Evolutionary conservation across 164 flowering plant species (phyloP), one percentile per base, ranked within the genome.

Genomic region (Annona cherimola): DNA sequence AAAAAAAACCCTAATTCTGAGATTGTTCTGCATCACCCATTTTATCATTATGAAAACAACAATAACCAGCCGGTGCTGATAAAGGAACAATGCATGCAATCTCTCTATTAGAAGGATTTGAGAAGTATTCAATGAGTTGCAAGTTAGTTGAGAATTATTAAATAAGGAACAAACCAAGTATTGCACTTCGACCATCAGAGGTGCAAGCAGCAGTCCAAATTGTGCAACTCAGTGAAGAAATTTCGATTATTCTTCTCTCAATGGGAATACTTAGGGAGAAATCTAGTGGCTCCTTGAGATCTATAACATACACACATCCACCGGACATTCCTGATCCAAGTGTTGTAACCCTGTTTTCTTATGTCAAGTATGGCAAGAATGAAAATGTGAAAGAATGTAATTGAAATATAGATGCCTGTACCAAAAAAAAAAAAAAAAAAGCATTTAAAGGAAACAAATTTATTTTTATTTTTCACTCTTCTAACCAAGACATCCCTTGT

Each of bases 151-250:
- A 60, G 76, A 63, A 46, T 43, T 8, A 60, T 20, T 26, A 55
- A 35, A 0, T 35, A 59, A 26, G 69, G 42, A 76, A 80, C 89
- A 82, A 85, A 75, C 98, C 98, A 71, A 92, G 76, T 12, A 83
- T 85, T 44, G 91, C 93, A 74, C 65, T 82, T 69, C 71, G 73
- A 20, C 83, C 80, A 78, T 79, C 74, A 68, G 71, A 63, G 70
- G 80, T 74, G 81, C 84, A 90, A 80, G 89, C 96, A 71, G 90
- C 90, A 39, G 89, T 83, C 98, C 98, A 94, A 61, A 94, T 75
- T 43, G 98, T 92, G 71, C 86, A 83, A 54, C 75, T 78, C 71
- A 87, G 73, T 40, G 89, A 77, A 76, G 84, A 81, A 80, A 85
- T 77, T 61, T 74, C 71, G 57, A 69, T 40, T 45, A 85, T 60